Percentiles rank a stretch among this genome's conserved stretches.
Evolutionary conservation across 2,329 filamentous ascomycete species (phyloP).

Genomic region (Fusarium coicis): DNA sequence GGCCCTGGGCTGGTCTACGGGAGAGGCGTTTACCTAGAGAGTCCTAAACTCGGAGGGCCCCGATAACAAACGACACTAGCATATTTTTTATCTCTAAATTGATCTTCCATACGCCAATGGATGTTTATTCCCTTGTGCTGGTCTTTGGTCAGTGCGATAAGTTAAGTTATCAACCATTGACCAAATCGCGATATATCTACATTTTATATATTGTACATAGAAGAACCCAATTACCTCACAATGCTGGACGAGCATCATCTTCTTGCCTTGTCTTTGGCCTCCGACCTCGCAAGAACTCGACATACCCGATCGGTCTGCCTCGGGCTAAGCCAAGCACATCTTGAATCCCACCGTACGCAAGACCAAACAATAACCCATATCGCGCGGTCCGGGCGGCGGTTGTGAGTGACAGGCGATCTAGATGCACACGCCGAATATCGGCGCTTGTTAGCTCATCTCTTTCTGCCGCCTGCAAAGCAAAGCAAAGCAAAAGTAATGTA

Average conservation of each 20-base stretch:
- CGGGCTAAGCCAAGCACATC: conserved; percentile 76
- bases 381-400: conserved; percentile 82
- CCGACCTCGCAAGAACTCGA: conserved; percentile 71
- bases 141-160: neutral
- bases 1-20: conserved; percentile 15
- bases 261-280: conserved; percentile 22
- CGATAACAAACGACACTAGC: conserved; percentile 20
- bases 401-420: conserved; percentile 82
- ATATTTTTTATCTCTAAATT: conserved; percentile 6
- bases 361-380: conserved; percentile 80
- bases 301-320: conserved; percentile 79
- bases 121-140: conserved; percentile 3
- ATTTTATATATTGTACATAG: neutral
- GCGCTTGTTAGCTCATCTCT: conserved; percentile 40
- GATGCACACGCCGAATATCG: conserved; percentile 44
- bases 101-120: neutral
- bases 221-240: neutral
- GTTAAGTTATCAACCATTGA: neutral
- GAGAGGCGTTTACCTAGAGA: conserved; percentile 37
- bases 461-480: neutral
- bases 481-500: neutral
- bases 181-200: conserved; percentile 7
- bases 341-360: conserved; percentile 84
- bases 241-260: conserved; percentile 25
- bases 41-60: conserved; percentile 21